phyloP scores from a whole-genome alignment of 2,329 filamentous ascomycete genomes.

The Alternaria sp. region DNA sequence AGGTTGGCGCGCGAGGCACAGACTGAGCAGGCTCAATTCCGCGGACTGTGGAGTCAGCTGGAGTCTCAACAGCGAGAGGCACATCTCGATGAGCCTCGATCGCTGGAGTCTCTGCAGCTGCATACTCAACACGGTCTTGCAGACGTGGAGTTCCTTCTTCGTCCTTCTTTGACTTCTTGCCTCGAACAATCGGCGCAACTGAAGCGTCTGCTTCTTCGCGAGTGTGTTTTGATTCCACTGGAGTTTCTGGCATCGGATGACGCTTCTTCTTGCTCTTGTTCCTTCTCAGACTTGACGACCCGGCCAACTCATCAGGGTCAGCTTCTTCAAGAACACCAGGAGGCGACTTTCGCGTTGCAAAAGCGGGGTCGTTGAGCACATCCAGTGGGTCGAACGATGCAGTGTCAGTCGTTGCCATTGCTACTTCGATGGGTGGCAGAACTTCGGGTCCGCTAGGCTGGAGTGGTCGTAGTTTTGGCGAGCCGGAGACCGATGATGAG shows the following conservation, averaged over 20 bases:
- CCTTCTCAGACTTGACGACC: slow-evolving; percentile 53
- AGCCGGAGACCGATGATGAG: slow-evolving; percentile 36
- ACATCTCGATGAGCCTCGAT: slow-evolving; percentile 38
- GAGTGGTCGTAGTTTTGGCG: slow-evolving; percentile 28
- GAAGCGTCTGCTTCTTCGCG: slow-evolving; percentile 1
- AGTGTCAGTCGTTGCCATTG: slow-evolving; percentile 38
- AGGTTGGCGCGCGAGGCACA: slow-evolving; percentile 8
- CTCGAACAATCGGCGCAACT: slow-evolving; percentile 25
- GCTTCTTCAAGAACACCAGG: slow-evolving; percentile 44
- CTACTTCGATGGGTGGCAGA: slow-evolving; percentile 43
- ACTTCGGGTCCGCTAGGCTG: slow-evolving; percentile 28
- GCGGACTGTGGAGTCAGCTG: slow-evolving; percentile 28
- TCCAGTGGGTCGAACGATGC: slow-evolving; percentile 48
- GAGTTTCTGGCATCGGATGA: slow-evolving; percentile 13
- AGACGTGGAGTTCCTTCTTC: slow-evolving; percentile 29
- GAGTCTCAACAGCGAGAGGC: slow-evolving; percentile 44
- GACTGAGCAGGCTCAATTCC: slow-evolving; percentile 18
- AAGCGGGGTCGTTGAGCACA: slow-evolving; percentile 45
- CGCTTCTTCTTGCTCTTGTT: slow-evolving; percentile 53
- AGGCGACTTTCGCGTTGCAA: slow-evolving; percentile 42
- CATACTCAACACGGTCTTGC: slow-evolving; percentile 40
- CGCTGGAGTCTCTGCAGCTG: slow-evolving; percentile 38
- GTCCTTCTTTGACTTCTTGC: slow-evolving; percentile 41
- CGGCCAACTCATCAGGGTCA: slow-evolving; percentile 44
- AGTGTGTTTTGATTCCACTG: neutral